Evolutionary conservation across 352 stramenopile species (phyloP), one percentile per base, ranked within the genome.

Genomic region (Globisporangium parvum): DNA sequence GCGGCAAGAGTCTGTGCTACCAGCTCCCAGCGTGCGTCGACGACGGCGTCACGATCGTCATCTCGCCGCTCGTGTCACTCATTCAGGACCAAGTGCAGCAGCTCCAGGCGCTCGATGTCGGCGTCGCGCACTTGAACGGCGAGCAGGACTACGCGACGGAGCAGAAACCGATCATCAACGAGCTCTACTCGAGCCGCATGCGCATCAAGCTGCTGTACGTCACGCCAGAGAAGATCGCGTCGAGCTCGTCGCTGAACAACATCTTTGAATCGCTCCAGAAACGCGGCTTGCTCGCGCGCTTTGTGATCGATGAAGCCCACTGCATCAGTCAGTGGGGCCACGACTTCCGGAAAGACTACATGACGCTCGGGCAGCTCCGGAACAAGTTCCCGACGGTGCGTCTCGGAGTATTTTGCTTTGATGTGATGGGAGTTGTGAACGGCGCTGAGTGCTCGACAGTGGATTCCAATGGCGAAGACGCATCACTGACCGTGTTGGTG

Each of bases 81-180:
- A 99, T 99, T 58, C 95, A 99, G 80, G 97, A 99, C 79, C 98
- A 99, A 86, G 97, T 99, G 6, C 80, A 97, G 70, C 87, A 96
- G 26, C 70, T 99, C 23, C 86, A 93, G 54, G 94, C 95, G 44
- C 60, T 97, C 9, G 94, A 97, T 62, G 85, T 99, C 47, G 77
- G 88, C 14, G 87, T 94, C 47, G 81, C 84, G 9, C 72, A 90
- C 63, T 59, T 96, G 10, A 95, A 92, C 52, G 82, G 84, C 20
- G 86, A 96, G 42, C 84, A 94, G 70, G 75, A 95, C 61, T 94
- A 95, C 52, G 85, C 88, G 23, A 88, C 78, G 15, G 76, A 87
- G 12, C 85, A 97, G 60, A 60, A 75, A 23, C 82, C 92, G 9
- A 96, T 98, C 59, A 88, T 94, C 28, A 80, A 71, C 8, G 70